These are phyloP conservation scores for Amylocarpus encephaloides DNA, from an alignment of 2,329 filamentous ascomycete species.

Conservation along the genomic window DNA sequence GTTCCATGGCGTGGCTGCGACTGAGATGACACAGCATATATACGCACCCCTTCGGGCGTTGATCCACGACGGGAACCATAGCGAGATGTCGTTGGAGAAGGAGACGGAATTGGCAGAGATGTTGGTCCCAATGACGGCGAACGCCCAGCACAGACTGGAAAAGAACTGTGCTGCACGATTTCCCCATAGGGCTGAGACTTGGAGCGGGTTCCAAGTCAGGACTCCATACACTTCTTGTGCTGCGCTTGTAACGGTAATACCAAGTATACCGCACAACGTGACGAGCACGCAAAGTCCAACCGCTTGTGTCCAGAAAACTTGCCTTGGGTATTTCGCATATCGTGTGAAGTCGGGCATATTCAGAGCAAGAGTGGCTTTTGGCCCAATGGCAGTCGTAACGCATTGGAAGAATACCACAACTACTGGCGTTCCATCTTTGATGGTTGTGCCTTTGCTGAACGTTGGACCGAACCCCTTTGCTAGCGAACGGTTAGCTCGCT, in stretches of 20 bases:
- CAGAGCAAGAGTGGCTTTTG: slow-evolving; percentile 25
- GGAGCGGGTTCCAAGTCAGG: slow-evolving; percentile 25
- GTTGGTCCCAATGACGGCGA: slow-evolving; percentile 32
- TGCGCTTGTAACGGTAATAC: slow-evolving; percentile 24
- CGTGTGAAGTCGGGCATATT: slow-evolving; percentile 31
- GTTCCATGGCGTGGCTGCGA: slow-evolving; percentile 42
- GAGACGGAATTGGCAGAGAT: slow-evolving; percentile 36
- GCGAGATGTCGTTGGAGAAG: slow-evolving; percentile 35
- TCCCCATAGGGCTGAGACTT: slow-evolving; percentile 22
- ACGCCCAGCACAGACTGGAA: slow-evolving; percentile 24
- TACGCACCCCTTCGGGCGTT: slow-evolving; percentile 42
- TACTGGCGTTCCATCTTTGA: slow-evolving; percentile 15
- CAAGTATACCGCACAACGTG: slow-evolving; percentile 23
- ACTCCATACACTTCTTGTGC: slow-evolving; percentile 25
- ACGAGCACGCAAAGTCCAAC: slow-evolving; percentile 22
- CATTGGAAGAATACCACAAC: slow-evolving; percentile 19
- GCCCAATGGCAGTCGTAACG: slow-evolving; percentile 20
- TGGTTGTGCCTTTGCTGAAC: slow-evolving; percentile 18
- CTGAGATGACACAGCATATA: slow-evolving; percentile 37
- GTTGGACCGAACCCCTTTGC: slow-evolving; percentile 22
- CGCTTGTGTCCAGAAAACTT: slow-evolving; percentile 23
- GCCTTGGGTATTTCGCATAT: slow-evolving; percentile 22
- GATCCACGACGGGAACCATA: slow-evolving; percentile 43
- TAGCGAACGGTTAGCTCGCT: slow-evolving; percentile 1
- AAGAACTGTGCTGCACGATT: slow-evolving; percentile 30